Evolutionary conservation across 2,329 filamentous ascomycete genomes (phyloP), one percentile per base, ranked within the genome.

Genomic region (Scolecobasidium constrictum): DNA sequence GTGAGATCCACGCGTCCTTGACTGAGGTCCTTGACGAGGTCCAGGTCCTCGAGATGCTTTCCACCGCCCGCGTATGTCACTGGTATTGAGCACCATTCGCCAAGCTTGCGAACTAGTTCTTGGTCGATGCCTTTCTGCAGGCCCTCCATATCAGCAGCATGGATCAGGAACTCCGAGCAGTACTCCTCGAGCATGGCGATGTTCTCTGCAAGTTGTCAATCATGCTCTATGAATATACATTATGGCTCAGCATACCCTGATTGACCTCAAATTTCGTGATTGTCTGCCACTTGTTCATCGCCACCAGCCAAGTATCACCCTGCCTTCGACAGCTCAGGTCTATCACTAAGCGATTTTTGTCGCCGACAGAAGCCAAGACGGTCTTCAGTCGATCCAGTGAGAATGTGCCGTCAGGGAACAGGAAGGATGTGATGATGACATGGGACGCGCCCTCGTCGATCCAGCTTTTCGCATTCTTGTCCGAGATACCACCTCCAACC

Each of bases 281-380:
- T 1, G 86, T 94, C 70, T 96, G 92, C 92, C 92, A 98, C 62
- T 94, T 94, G 63, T 98, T 86, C 82, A 94, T 98, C 43, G 92
- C 90, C n/a, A 98, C 92, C 55, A 84, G 87, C 92, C 92, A 98
- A 31, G 69, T 81, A 44, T 81, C 70, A 28, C 73, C 83, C 47
- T 79, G 81, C 46, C 80, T 73, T 40, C 92, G 78, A 59, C 92
- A 98, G 63, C 87, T 94, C 18, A 98, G 74, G 58, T 98, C 92
- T 58, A 98, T 88, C 51, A 98, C 90, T 38, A 98, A 77, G 63
- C 85, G 92, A 38, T 70, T 66, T 58, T 72, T 86, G 58, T 94
- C 81, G 42, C 81, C 79, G 19, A 71, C 81, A 4, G 98, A 72
- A 2, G 80, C 75, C 1, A 96, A 71, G 5, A 96, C 80, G 21